Conservation (phyloP, 202 grass and related monocot species). For the Tripidium arundinaceum region DNA sequence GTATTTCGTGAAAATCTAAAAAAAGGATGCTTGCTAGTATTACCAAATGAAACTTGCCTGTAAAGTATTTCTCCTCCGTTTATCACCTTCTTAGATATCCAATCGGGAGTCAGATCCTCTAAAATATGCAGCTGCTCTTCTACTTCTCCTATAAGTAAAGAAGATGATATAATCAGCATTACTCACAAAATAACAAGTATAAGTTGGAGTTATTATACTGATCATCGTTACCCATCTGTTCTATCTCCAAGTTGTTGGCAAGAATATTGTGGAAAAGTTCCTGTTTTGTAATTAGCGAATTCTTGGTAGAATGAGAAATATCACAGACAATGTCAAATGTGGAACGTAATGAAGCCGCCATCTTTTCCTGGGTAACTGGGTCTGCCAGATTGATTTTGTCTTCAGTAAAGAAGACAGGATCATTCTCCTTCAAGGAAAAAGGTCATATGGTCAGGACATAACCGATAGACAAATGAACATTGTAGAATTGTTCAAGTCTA, state of each 20-base stretch:
- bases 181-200: slow-evolving; percentile 2
- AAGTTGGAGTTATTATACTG: slow-evolving; percentile 18
- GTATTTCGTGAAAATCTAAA: slow-evolving; percentile 2
- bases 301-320: slow-evolving; percentile 62
- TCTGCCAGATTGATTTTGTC: slow-evolving; percentile 22
- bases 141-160: slow-evolving; percentile 57
- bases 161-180: neutral
- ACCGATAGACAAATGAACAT: neutral
- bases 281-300: slow-evolving; percentile 70
- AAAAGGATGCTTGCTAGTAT: neutral
- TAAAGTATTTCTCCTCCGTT: slow-evolving; percentile 65
- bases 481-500: neutral
- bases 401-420: slow-evolving; percentile 7
- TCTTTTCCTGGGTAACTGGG: slow-evolving; percentile 37
- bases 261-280: slow-evolving; percentile 90
- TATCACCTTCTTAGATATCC: slow-evolving; percentile 65
- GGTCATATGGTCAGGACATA: slow-evolving; percentile 14
- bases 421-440: slow-evolving; percentile 46
- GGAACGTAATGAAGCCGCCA: slow-evolving; percentile 46
- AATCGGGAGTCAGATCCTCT: slow-evolving; percentile 67
- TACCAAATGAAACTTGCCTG: slow-evolving; percentile 53
- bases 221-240: slow-evolving; percentile 57
- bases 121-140: slow-evolving; percentile 78
- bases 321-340: slow-evolving; percentile 74
- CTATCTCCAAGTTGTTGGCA: slow-evolving; percentile 88